Evolutionary conservation across 345 rosid species (phyloP).

Genomic region (Eucalyptus sp.): DNA sequence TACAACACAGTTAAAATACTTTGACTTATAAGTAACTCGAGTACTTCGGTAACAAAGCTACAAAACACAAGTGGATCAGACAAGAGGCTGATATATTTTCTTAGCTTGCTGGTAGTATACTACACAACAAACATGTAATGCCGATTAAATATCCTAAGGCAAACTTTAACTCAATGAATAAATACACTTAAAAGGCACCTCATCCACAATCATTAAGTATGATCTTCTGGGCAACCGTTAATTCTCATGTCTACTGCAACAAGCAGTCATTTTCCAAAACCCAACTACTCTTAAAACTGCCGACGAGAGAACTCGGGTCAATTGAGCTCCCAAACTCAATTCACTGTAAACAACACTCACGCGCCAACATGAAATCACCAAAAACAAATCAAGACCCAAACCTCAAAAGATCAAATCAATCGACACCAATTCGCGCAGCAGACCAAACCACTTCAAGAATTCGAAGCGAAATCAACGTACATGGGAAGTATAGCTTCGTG

Average conservation of each 20-base stretch:
- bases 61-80: neutral
- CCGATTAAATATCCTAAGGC: neutral
- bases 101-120: neutral
- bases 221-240: neutral
- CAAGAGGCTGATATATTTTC: neutral
- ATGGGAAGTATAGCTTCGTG: slow-evolving; percentile 78
- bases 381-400: neutral
- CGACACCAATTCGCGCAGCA: neutral
- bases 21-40: neutral
- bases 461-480: slow-evolving; percentile 18
- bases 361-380: neutral
- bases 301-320: neutral
- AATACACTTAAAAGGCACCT: neutral
- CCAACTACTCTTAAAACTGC: neutral
- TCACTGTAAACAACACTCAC: neutral
- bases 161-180: neutral
- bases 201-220: neutral
- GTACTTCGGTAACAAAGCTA: neutral
- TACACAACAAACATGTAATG: neutral
- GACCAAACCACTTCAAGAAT: neutral
- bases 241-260: neutral
- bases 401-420: neutral
- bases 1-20: neutral
- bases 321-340: neutral
- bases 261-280: neutral